Base-by-base conservation (phyloP, 768 basidiomycete species). In the Lactifluus volemus region DNA sequence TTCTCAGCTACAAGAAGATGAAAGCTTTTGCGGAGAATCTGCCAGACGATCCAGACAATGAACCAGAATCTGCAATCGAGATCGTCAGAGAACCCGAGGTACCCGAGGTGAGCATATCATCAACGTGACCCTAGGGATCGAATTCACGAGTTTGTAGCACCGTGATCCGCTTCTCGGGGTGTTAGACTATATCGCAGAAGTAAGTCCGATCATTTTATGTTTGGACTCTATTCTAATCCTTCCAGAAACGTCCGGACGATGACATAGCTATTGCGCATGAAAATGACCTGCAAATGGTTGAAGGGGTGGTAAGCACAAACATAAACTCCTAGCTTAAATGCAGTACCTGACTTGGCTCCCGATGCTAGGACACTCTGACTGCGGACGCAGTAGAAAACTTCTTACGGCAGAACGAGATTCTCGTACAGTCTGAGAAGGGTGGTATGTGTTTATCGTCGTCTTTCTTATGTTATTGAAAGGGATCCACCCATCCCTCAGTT, bases 231-330 rank as follows among this genome's bases (percentile, higher is more conserved):
- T 15, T 39, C 47, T 12, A 25, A 55, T 38, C 17, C 32, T 44
- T 7, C 44, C 12, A 55, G 49, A 55, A 61, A 60, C 30, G 32
- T 25, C 56, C 63, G 10, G 12, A 64, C 9, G 42, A 58, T 29
- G 59, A 66, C 5, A 5, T 66, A n/a, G 65, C 63, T 14, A 54
- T 64, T 41, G 63, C 59, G 7, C 65, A 66, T 30, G 63, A 66
- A 38, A 42, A 64, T 17, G 65, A 66, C 19, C 34, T 66, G 5
- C 14, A 32, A 21, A 15, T 42, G 47, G 49, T 63, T 25, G 61
- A 58, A 49, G 61, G 56, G 41, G 48, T 63, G 56, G 61, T 63
- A 41, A 19, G 61, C 48, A 36, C 21, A 41, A 12, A 8, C 14
- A 39, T 34, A 5, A 2, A 0, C 15, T 49, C 25, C 48, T 53